A percentile compares a stretch with the other conserved stretches of the same genome.
Evolutionary conservation across 2,329 filamentous ascomycete species (phyloP).

Genomic region (Fusarium praegraminearum): DNA sequence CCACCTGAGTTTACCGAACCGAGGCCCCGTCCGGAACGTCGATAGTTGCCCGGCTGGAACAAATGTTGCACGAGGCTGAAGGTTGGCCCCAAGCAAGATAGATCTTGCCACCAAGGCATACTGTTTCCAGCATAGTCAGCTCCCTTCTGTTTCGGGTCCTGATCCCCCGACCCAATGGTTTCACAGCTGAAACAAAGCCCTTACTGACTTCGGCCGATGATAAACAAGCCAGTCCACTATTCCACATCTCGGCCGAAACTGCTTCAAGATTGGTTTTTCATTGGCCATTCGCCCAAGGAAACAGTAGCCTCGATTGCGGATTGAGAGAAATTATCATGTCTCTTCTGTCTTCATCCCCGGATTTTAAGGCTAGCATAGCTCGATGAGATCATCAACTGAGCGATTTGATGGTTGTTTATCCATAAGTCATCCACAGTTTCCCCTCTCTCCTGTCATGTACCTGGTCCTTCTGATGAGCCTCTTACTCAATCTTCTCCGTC

Average conservation of each 20-base stretch:
- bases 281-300: conserved; percentile 27
- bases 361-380: conserved; percentile 38
- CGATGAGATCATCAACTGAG: conserved; percentile 45
- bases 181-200: conserved; percentile 34
- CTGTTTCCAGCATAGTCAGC: conserved; percentile 18
- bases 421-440: background rate
- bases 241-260: conserved; percentile 39
- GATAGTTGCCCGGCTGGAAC: conserved; percentile 17
- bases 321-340: conserved; percentile 21
- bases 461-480: conserved; percentile 29
- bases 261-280: conserved; percentile 1
- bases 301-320: conserved; percentile 11
- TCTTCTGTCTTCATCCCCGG: conserved; percentile 35
- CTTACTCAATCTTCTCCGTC: conserved; percentile 3
- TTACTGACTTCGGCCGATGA: conserved; percentile 30
- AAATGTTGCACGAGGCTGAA: conserved; percentile 14
- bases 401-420: conserved; percentile 7
- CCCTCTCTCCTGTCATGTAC: background rate
- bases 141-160: conserved; percentile 41
- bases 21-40: conserved; percentile 33
- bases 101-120: background rate
- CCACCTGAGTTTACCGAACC: conserved; percentile 32
- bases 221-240: conserved; percentile 11
- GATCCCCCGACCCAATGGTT: conserved; percentile 28
- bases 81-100: background rate